A percentile compares a stretch with the other conserved stretches of the same genome.
phyloP scores from a whole-genome alignment of 2,329 filamentous ascomycete species.

The Botrytis squamosa region DNA sequence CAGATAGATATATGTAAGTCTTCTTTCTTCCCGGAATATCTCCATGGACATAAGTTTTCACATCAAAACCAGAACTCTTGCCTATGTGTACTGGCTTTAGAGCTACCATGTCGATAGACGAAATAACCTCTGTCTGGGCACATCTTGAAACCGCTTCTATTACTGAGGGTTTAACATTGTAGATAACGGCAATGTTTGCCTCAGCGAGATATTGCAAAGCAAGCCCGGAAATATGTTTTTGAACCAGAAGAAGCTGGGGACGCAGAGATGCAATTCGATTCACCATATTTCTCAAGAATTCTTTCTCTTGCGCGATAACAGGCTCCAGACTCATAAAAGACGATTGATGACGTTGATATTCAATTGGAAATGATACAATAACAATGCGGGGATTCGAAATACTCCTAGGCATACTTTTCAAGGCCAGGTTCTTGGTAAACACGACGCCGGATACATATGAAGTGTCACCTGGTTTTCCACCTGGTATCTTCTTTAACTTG shows the following conservation, averaged over 20 bases:
- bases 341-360: conserved; percentile 87
- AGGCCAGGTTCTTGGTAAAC: conserved; percentile 92
- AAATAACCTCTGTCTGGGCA: conserved; percentile 87
- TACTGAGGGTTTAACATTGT: conserved; percentile 95
- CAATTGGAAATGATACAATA: conserved; percentile 91
- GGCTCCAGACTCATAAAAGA: conserved; percentile 99
- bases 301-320: conserved; percentile 93
- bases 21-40: conserved; percentile 74
- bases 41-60: conserved; percentile 89
- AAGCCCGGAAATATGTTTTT: conserved; percentile 88
- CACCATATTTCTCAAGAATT: conserved; percentile 88
- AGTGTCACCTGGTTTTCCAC: conserved; percentile 85
- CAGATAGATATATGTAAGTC: conserved; percentile 93
- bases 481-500: conserved; percentile 94
- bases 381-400: conserved; percentile 83
- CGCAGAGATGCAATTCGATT: conserved; percentile 83
- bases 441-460: conserved; percentile 96
- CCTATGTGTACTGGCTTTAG: conserved; percentile 73
- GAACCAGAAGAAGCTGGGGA: conserved; percentile 84
- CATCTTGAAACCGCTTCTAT: conserved; percentile 93
- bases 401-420: conserved; percentile 92
- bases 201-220: conserved; percentile 86
- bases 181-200: conserved; percentile 87
- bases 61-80: conserved; percentile 82
- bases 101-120: conserved; percentile 90